Base-by-base conservation (phyloP, 1,284 basidiomycete genomes). In the Leccinum griseonigrum region DNA sequence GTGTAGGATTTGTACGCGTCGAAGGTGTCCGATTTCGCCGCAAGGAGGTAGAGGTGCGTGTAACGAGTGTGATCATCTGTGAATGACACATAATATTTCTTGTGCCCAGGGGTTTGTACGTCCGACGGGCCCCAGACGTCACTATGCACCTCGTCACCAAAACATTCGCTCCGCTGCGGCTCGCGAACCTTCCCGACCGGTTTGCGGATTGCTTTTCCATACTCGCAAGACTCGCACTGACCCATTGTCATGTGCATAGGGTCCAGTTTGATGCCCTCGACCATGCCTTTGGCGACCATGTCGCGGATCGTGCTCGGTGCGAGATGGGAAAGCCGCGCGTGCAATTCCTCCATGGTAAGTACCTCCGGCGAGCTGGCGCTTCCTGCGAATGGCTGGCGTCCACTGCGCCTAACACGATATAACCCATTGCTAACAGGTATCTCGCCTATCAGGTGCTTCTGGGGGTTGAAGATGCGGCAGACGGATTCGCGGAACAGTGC, bases 231-330 rank as follows among this genome's bases (percentile, higher is more conserved):
- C 8, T 18, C 4, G 7, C 51, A 61, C 31, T 60, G 57, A 46
- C 50, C 38, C 31, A 60, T 60, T 36, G 28, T 31, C 0, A 3
- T 14, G 4, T 58, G 34, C 3, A n/a, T 18, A 3, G 28, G 57
- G 3, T 58, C 32, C 9, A 58, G 3, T 10, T 11, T 16, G 5
- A 58, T 2, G 4, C 22, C 31, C 7, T 40, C 46, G 4, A 65
- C 38, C 18, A 56, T 40, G 1, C 60, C 60, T 14, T 65, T 50
- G 1, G 18, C 1, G 5, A 62, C 11, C 48, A 65, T 59, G 9
- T 59, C 10, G 0, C 28, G 2, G 2, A 64, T 60, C 0, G 36
- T 34, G 22, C 22, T 22, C 22, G 22, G 22, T 22, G 22, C 22
- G 22, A 22, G 22, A 22, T 22, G 22, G 22, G 22, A 22, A 22